These are phyloP conservation scores for Tremella mesenterica DNA, from an alignment of 768 basidiomycete species.

Conservation along the genomic window DNA sequence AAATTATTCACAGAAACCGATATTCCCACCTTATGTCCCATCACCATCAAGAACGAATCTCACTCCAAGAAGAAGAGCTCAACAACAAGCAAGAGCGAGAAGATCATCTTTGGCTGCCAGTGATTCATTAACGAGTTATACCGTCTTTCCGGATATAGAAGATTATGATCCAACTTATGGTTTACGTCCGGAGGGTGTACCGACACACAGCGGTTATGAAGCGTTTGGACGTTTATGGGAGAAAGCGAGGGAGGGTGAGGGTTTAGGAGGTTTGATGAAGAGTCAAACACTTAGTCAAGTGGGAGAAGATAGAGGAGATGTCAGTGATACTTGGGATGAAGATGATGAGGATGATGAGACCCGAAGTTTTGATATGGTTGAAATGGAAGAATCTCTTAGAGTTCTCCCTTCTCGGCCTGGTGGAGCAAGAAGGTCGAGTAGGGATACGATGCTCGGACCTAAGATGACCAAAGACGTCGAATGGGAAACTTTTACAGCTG, in stretches of 20 bases:
- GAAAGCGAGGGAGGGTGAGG: conserved; percentile 35
- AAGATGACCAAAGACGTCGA: conserved; percentile 51
- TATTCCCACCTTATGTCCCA: conserved; percentile 38
- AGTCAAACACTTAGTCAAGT: conserved; percentile 44
- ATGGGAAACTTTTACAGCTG: conserved; percentile 82
- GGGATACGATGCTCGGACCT: background rate
- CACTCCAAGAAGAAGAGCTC: conserved; percentile 21
- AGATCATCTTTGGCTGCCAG: conserved; percentile 21
- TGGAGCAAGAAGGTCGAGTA: conserved; percentile 1
- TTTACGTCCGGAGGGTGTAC: conserved; percentile 80
- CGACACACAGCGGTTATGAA: conserved; percentile 70
- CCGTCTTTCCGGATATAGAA: conserved; percentile 61
- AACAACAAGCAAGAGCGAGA: conserved; percentile 11
- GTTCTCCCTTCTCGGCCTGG: conserved; percentile 1
- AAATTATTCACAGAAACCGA: conserved; percentile 29
- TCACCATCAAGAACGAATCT: conserved; percentile 8
- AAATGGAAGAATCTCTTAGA: conserved; percentile 27
- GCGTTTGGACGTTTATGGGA: conserved; percentile 64
- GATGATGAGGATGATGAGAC: conserved; percentile 13
- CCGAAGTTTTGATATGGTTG: conserved; percentile 34
- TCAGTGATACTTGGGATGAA: conserved; percentile 23
- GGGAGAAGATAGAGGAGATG: conserved; percentile 48
- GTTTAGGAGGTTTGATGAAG: conserved; percentile 46
- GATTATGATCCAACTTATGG: conserved; percentile 96
- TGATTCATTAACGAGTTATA: conserved; percentile 42